Conservation (phyloP, 106 monocot genomes). For the Allium sativum region DNA sequence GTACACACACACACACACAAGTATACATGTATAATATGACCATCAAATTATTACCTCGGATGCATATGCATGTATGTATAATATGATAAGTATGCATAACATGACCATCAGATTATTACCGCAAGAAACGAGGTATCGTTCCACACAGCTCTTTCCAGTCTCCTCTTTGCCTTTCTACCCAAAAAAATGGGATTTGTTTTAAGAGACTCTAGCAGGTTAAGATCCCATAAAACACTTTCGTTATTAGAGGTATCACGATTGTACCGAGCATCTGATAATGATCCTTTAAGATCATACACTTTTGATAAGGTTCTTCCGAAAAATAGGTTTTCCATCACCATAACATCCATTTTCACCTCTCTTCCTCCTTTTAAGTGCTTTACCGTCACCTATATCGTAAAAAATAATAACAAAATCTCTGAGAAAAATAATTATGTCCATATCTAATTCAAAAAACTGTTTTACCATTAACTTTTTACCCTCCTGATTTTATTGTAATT, state of each 20-base stretch:
- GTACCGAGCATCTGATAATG: slow-evolving; percentile 58
- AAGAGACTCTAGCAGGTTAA: slow-evolving; percentile 68
- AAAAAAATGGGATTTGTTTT: slow-evolving; percentile 82
- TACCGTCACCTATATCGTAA: slow-evolving; percentile 36
- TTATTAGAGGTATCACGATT: slow-evolving; percentile 59
- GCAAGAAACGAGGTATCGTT: slow-evolving; percentile 97
- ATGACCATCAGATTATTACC: slow-evolving; percentile 53
- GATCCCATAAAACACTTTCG: slow-evolving; percentile 73
- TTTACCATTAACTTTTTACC: too few relatives aligned
- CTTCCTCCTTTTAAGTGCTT: slow-evolving; percentile 70
- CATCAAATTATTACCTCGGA: slow-evolving; percentile 31
- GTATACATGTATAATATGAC: too few relatives aligned
- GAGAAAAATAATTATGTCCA: too few relatives aligned
- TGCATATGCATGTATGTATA: too few relatives aligned
- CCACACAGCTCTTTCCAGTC: slow-evolving; percentile 88
- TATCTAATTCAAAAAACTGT: too few relatives aligned
- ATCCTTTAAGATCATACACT: slow-evolving; percentile 95
- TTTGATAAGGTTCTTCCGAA: slow-evolving; percentile 63
- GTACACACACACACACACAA: too few relatives aligned
- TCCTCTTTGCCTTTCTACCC: slow-evolving; percentile 74
- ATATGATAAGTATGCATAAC: too few relatives aligned
- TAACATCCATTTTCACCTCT: slow-evolving; percentile 80
- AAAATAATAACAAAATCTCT: not conserved
- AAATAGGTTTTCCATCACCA: slow-evolving; percentile 96
- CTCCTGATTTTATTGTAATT: too few relatives aligned